phyloP scores from a whole-genome alignment of 2,329 filamentous ascomycete species.

The Gnomoniopsis sp. region DNA sequence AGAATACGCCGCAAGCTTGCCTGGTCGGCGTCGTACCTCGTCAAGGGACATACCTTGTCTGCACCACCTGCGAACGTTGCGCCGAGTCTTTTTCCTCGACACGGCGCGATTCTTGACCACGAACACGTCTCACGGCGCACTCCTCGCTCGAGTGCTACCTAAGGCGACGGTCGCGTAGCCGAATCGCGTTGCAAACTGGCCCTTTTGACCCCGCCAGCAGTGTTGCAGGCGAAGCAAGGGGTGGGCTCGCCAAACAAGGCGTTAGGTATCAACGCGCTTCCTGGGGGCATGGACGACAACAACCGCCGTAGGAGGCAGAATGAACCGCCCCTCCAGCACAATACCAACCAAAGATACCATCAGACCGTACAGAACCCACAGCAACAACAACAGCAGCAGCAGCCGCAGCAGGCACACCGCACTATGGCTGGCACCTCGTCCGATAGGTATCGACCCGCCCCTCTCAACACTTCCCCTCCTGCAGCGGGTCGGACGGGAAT shows the following conservation, averaged over 20 bases:
- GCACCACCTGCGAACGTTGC: constrained; percentile 14
- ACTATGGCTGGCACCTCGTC: constrained; percentile 45
- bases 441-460: constrained; percentile 45
- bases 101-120: constrained; percentile 5
- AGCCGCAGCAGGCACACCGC: constrained; percentile 42
- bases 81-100: constrained; percentile 10
- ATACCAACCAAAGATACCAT: constrained; percentile 50
- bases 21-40: constrained; percentile 8
- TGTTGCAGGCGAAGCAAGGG: constrained; percentile 64
- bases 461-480: constrained; percentile 47
- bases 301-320: constrained; percentile 66
- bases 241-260: constrained; percentile 57
- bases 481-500: constrained; percentile 40
- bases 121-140: constrained; percentile 9
- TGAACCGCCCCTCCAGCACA: constrained; percentile 67
- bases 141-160: constrained; percentile 5
- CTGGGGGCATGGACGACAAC: constrained; percentile 75
- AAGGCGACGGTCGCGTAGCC: constrained; percentile 28
- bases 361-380: constrained; percentile 45
- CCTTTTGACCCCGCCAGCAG: constrained; percentile 56
- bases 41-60: constrained; percentile 10
- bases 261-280: constrained; percentile 44
- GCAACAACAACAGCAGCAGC: constrained; percentile 42
- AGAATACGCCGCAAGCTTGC: constrained; percentile 11
- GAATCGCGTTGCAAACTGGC: constrained; percentile 55